These are phyloP conservation scores for Globisporangium spiculum DNA, from an alignment of 352 stramenopile genomes.

Conservation along the genomic window DNA sequence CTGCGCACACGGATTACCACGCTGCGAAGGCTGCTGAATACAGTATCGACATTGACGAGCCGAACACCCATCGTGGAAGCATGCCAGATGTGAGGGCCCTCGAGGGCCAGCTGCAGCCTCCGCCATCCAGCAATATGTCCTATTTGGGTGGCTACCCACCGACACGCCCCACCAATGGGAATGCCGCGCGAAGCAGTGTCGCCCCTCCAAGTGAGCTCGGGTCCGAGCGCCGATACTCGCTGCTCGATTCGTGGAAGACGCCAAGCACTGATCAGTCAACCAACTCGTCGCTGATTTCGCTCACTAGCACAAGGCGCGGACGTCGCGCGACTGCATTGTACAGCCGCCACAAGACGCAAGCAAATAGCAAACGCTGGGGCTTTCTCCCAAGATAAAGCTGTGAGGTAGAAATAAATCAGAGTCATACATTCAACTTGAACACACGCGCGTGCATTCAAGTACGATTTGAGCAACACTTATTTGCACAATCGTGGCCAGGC, in stretches of 20 bases:
- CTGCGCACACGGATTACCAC: constrained; percentile 65
- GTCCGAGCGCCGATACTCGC: constrained; percentile 61
- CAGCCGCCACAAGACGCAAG: constrained; percentile 63
- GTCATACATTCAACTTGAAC: not conserved
- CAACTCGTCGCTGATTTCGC: constrained; percentile 61
- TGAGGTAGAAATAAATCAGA: not conserved
- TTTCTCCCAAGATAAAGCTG: constrained; percentile 21
- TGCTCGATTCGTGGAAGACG: constrained; percentile 71
- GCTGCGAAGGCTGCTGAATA: constrained; percentile 73
- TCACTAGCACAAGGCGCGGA: constrained; percentile 70
- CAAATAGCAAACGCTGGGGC: constrained; percentile 39
- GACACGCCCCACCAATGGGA: constrained; percentile 2
- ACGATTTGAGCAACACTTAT: no score
- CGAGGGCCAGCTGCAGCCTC: constrained; percentile 5
- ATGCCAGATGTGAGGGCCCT: constrained; percentile 29
- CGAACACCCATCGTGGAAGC: constrained; percentile 34
- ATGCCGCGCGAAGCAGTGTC: not conserved
- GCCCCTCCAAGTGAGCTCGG: constrained; percentile 24
- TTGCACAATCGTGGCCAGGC: no score
- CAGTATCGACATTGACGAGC: constrained; percentile 40
- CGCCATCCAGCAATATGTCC: constrained; percentile 2
- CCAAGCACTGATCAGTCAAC: constrained; percentile 46
- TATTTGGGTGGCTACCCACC: constrained; percentile 7
- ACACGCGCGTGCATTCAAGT: not conserved
- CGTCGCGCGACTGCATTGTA: constrained; percentile 57